Evolutionary conservation across 2,329 filamentous ascomycete genomes (phyloP).

Genomic region (Thermothelomyces thermophilus): DNA sequence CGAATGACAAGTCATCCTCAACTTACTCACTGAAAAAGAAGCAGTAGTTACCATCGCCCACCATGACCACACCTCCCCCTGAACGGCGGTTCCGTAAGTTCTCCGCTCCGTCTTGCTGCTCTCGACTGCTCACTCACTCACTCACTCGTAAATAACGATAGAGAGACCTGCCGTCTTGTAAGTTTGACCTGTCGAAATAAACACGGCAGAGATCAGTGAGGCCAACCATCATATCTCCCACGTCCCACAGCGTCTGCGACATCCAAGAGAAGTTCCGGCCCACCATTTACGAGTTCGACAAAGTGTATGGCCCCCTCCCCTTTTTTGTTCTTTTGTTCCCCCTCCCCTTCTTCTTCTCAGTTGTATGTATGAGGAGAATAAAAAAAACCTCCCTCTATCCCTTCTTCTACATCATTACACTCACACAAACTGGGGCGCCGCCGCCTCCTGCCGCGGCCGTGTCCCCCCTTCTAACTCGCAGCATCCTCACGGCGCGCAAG

Average conservation of each 20-base stretch:
- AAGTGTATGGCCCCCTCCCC: no score
- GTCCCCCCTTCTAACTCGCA: slow-evolving; percentile 29
- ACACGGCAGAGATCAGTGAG: neutral
- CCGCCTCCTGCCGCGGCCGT: no score
- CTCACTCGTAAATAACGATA: no score
- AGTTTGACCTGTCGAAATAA: slow-evolving; percentile 16
- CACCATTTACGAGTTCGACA: slow-evolving; percentile 78
- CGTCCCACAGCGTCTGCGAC: slow-evolving; percentile 70
- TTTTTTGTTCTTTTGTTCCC: no score
- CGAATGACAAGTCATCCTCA: no score
- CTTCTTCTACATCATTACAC: neutral
- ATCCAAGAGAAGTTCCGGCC: slow-evolving; percentile 87
- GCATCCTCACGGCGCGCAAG: slow-evolving; percentile 61
- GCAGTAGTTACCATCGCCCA: neutral
- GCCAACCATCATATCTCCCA: neutral
- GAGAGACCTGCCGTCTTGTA: slow-evolving; percentile 47
- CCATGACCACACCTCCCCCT: slow-evolving; percentile 18
- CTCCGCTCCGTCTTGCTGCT: neutral
- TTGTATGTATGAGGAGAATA: no score
- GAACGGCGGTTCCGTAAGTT: slow-evolving; percentile 22
- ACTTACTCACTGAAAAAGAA: neutral
- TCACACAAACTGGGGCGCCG: neutral
- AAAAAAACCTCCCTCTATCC: neutral
- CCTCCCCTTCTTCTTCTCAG: no score
- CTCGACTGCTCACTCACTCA: slow-evolving; percentile 4